Evolutionary conservation across 2,329 filamentous ascomycete genomes (phyloP), one percentile per base, ranked within the genome.

Genomic region (Podosphaera leucotricha): DNA sequence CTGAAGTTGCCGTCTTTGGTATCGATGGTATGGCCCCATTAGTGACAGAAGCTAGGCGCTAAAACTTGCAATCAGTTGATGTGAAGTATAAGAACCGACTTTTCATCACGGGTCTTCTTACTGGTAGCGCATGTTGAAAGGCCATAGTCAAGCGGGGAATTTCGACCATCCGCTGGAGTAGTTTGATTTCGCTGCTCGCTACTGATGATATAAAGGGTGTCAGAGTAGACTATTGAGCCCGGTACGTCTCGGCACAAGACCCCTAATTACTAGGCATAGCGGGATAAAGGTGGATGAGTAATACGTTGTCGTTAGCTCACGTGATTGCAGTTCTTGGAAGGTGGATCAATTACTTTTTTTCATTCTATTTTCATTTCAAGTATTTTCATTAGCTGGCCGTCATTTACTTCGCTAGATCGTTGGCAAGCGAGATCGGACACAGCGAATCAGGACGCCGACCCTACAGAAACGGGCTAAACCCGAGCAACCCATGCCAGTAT

Each of bases 121-220:
- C 54, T 19, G 53, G 52, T 45, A 54, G 33, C 35, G 48, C 51
- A 48, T 52, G 45, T 38, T 53, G 52, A 43, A 55, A 52, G 43
- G 53, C 51, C 54, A 56, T 56, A 30, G 21, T 45, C 13, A 37
- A 19, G 22, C 33, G 22, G 21, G 4, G 21, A 44, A 43, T 28
- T 2, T 20, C n/a, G n/a, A 24, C 16, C 26, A 30, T 43, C 41
- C 30, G 11, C 26, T 10, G 18, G 16, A n/a, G n/a, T 43, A 15
- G 24, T 11, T 28, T 33, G 36, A 33, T 35, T 24, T 40, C 41
- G 20, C 30, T 22, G 21, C 4, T 33, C 13, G 6, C 4, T 13
- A n/a, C 3, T 11, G 6, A 33, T 33, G 8, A 3, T 11, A 13
- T 7, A 6, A 7, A 11, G 6, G 6, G 28, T 33, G 6, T 24